A percentile compares a stretch with the other conserved stretches of the same genome.
Conservation (phyloP, 257 asterid genomes). For the Lantana camara region DNA sequence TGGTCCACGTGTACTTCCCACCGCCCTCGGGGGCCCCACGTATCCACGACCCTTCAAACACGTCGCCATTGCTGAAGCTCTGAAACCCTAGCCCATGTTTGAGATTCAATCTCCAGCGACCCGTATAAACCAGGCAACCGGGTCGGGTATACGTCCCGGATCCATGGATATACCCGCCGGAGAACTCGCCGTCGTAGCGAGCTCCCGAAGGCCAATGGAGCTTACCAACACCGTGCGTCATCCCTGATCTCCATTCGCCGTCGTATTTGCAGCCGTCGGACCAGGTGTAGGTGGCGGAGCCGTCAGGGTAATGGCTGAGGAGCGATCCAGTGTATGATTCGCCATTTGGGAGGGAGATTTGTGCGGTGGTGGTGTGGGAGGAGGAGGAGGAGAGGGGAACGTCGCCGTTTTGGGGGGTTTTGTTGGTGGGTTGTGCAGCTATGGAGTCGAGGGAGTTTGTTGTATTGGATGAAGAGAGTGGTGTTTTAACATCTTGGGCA, state of each 20-base stretch:
- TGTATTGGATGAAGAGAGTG: conserved; percentile 49
- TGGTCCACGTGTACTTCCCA: conserved; percentile 69
- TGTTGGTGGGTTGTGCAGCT: conserved; percentile 29
- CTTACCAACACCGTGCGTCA: conserved; percentile 65
- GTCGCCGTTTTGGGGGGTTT: conserved; percentile 40
- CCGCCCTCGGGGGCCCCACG: conserved; percentile 72
- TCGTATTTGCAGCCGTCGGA: conserved; percentile 64
- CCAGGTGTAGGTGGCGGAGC: conserved; percentile 60
- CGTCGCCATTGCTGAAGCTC: conserved; percentile 54
- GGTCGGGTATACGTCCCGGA: conserved; percentile 49
- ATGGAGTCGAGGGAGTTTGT: conserved; percentile 41
- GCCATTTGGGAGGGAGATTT: conserved; percentile 48
- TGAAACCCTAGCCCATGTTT: conserved; percentile 79
- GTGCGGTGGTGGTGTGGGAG: conserved; percentile 39
- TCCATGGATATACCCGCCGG: conserved; percentile 70
- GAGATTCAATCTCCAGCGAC: conserved; percentile 65
- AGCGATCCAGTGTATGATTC: conserved; percentile 59
- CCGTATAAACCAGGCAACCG: conserved; percentile 49
- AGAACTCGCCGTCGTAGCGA: conserved; percentile 65
- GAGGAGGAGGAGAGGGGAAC: conserved; percentile 38
- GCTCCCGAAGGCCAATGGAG: conserved; percentile 68
- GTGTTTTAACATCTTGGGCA: conserved; percentile 43
- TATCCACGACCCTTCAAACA: conserved; percentile 73
- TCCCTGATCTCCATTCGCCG: conserved; percentile 73
- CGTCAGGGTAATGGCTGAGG: conserved; percentile 53